phyloP scores from a whole-genome alignment of 495 filamentous ascomycete genomes.

The Diplogelasinospora grovesii region DNA sequence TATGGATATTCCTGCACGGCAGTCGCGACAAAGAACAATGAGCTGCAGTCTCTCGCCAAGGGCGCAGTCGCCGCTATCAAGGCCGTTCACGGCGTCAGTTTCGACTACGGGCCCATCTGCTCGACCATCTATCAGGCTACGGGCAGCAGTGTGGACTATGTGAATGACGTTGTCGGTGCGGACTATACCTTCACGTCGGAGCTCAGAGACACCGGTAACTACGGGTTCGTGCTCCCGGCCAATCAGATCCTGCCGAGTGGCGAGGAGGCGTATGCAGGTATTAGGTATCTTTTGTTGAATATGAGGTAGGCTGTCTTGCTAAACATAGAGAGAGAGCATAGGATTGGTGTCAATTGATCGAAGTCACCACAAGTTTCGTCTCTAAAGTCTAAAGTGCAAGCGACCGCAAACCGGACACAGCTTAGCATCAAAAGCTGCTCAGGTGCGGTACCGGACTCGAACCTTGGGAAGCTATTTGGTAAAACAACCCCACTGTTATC shows the following conservation, averaged over 20 bases:
- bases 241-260: conserved; percentile 47
- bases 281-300: conserved; percentile 44
- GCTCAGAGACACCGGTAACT: conserved; percentile 36
- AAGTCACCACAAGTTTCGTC: no score
- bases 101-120: conserved; percentile 50
- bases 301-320: conserved; percentile 35
- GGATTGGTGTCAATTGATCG: no score
- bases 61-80: conserved; percentile 39
- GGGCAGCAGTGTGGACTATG: conserved; percentile 50
- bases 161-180: conserved; percentile 43
- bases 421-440: no score
- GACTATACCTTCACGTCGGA: conserved; percentile 53
- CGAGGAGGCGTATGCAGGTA: conserved; percentile 47
- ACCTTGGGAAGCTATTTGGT: no score
- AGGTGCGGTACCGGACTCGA: no score
- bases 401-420: no score
- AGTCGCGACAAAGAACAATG: conserved; percentile 37
- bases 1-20: conserved; percentile 33
- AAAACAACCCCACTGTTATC: no score
- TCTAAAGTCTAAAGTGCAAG: no score
- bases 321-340: no score
- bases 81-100: conserved; percentile 42
- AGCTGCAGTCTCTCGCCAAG: conserved; percentile 36
- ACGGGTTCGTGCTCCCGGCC: conserved; percentile 52
- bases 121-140: conserved; percentile 53